These are phyloP conservation scores for Naganishia randhawae DNA, from an alignment of 768 basidiomycete genomes.

Conservation along the genomic window DNA sequence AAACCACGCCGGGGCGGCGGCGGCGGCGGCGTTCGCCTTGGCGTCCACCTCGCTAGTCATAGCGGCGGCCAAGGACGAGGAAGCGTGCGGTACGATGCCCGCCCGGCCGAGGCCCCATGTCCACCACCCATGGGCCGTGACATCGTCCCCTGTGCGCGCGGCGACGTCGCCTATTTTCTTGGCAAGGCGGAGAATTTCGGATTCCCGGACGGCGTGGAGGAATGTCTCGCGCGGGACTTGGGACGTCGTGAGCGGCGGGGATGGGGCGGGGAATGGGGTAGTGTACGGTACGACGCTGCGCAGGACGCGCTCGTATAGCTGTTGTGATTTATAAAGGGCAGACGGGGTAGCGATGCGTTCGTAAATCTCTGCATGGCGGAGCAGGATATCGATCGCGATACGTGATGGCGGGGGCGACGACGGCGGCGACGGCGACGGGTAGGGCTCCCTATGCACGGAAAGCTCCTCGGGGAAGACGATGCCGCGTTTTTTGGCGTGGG, in stretches of 20 bases:
- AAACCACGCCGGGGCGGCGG: too few species aligned
- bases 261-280: neutral
- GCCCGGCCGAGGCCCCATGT: conserved; percentile 40
- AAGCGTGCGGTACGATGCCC: conserved; percentile 26
- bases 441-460: conserved; percentile 18
- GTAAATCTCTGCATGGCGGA: conserved; percentile 45
- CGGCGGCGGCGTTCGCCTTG: too few species aligned
- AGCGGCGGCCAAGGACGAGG: neutral
- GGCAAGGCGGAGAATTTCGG: conserved; percentile 36
- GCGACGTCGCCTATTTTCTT: conserved; percentile 45
- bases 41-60: too few species aligned
- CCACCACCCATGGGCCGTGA: conserved; percentile 42
- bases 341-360: conserved; percentile 42
- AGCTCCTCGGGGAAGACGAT: conserved; percentile 41
- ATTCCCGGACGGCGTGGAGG: conserved; percentile 20
- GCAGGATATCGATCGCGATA: conserved; percentile 41
- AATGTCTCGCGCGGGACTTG: conserved; percentile 19
- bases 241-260: conserved; percentile 3
- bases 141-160: conserved; percentile 33
- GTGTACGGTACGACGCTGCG: conserved; percentile 1
- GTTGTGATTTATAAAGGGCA: conserved; percentile 37
- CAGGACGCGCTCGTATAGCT: conserved; percentile 44
- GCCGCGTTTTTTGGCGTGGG: conserved; percentile 34
- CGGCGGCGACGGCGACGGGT: neutral
- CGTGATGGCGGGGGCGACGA: conserved; percentile 32